These are phyloP conservation scores for Fusarium metavorans DNA, from an alignment of 2,329 filamentous ascomycete genomes.

Conservation along the genomic window DNA sequence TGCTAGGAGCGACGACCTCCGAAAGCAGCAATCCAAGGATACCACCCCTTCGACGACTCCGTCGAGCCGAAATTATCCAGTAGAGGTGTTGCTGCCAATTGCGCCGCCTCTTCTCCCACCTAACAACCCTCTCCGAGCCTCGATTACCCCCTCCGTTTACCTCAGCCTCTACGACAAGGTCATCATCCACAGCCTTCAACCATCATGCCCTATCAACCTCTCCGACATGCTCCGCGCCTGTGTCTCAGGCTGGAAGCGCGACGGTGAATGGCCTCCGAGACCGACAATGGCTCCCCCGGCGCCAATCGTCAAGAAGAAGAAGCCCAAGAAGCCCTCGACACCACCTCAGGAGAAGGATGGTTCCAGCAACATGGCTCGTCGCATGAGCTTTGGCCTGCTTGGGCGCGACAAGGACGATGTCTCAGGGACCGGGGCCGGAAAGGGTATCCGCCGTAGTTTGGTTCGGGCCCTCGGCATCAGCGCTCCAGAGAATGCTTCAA, in stretches of 20 bases:
- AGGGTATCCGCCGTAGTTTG: slow-evolving; percentile 59
- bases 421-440: slow-evolving; percentile 44
- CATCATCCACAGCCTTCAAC: slow-evolving; percentile 81
- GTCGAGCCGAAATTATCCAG: slow-evolving; percentile 55
- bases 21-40: slow-evolving; percentile 49
- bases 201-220: slow-evolving; percentile 89
- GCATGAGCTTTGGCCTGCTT: slow-evolving; percentile 62
- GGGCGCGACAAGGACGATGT: slow-evolving; percentile 55
- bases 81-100: slow-evolving; percentile 77
- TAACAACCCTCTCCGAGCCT: slow-evolving; percentile 80
- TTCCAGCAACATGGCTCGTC: slow-evolving; percentile 49
- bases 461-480: slow-evolving; percentile 60
- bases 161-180: slow-evolving; percentile 91
- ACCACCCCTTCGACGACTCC: slow-evolving; percentile 46
- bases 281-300: slow-evolving; percentile 57
- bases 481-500: slow-evolving; percentile 30
- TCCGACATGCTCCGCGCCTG: slow-evolving; percentile 83
- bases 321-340: slow-evolving; percentile 43
- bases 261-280: slow-evolving; percentile 87
- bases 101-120: slow-evolving; percentile 78
- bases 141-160: slow-evolving; percentile 80
- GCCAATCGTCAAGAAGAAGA: slow-evolving; percentile 56
- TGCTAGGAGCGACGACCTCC: slow-evolving; percentile 52
- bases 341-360: slow-evolving; percentile 39
- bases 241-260: slow-evolving; percentile 91